Evolutionary conservation across 306 rosid genomes (phyloP), one percentile per base, ranked within the genome.

Genomic region (Trifolium pratense): DNA sequence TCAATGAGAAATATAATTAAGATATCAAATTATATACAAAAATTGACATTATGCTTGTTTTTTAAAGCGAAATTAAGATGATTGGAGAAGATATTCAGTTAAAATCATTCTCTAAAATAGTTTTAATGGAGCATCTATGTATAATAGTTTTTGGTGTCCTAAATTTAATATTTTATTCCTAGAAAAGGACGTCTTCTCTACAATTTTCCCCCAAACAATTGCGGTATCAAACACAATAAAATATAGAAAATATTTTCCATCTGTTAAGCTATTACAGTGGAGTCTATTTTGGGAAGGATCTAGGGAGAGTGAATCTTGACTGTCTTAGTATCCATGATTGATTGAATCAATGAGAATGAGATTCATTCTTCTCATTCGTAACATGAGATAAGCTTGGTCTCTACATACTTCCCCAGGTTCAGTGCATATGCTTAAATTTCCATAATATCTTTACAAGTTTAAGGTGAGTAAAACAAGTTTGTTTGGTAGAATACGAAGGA

Each of bases 201-300:
- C 13, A 58, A 7, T 61, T 23, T 7, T 9, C 3, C 5, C 37
- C 63, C 25, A 5, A 37, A 15, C 15, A 62, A 42, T 63, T 17
- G 9, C 8, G 56, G 66, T 14, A 20, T 75, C 73, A 51, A 75
- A 66, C 71, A 58, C 23, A 67, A 58, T 60, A 16, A 21, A 53
- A 64, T 56, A 23, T 59, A 4, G 29, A 57, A 55, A 65, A 14
- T 48, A 23, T 70, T 81, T 64, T 75, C 55, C 60, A 31, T 21
- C 53, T 13, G 26, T 62, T 21, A 11, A 10, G 46, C 46, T 40
- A 40, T 10, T 40, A 11, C 9, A 40, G 2, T 7, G 46, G 15
- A 11, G 13, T 11, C 46, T 40, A 40, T 40, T 40, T 40, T 40
- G 46, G 46, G 46, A 40, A 40, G 46, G 46, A 11, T 40, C 46